Percentiles rank a stretch among this genome's conserved stretches.
Conservation (phyloP, 306 rosid genomes). For the Dryas alaskensis region DNA sequence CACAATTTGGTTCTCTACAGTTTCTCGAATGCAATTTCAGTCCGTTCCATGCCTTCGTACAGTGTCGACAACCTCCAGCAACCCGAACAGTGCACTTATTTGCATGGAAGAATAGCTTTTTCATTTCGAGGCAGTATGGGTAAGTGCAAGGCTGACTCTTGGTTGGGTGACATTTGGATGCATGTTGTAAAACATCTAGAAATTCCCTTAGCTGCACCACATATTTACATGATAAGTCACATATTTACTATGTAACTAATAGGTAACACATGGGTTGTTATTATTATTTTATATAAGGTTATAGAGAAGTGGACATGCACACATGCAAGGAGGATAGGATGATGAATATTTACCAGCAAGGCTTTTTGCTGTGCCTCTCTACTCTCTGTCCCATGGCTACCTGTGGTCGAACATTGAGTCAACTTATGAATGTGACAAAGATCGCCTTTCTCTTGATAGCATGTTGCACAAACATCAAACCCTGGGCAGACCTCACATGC, state of each 20-base stretch:
- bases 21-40: slow-evolving; percentile 25
- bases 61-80: slow-evolving; percentile 35
- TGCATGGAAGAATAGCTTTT: slow-evolving; percentile 39
- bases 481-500: slow-evolving; percentile 43
- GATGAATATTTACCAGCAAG: slow-evolving; percentile 11
- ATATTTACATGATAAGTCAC: background rate
- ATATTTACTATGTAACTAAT: no score
- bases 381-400: background rate
- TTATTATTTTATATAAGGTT: background rate
- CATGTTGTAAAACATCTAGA: slow-evolving; percentile 31
- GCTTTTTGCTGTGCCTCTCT: background rate
- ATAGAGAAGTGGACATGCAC: background rate
- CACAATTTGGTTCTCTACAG: slow-evolving; percentile 40
- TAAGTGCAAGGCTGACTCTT: slow-evolving; percentile 35
- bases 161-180: slow-evolving; percentile 24
- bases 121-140: slow-evolving; percentile 34
- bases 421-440: slow-evolving; percentile 41
- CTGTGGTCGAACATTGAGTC: slow-evolving; percentile 27
- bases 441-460: slow-evolving; percentile 40
- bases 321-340: background rate
- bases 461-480: slow-evolving; percentile 39
- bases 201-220: slow-evolving; percentile 27
- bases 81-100: slow-evolving; percentile 27
- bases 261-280: background rate
- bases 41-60: slow-evolving; percentile 34